A percentile compares a stretch with the other conserved stretches of the same genome.
These are phyloP conservation scores for Sordariomycetes sp. DNA, from an alignment of 2,329 filamentous ascomycete genomes.

Conservation along the genomic window DNA sequence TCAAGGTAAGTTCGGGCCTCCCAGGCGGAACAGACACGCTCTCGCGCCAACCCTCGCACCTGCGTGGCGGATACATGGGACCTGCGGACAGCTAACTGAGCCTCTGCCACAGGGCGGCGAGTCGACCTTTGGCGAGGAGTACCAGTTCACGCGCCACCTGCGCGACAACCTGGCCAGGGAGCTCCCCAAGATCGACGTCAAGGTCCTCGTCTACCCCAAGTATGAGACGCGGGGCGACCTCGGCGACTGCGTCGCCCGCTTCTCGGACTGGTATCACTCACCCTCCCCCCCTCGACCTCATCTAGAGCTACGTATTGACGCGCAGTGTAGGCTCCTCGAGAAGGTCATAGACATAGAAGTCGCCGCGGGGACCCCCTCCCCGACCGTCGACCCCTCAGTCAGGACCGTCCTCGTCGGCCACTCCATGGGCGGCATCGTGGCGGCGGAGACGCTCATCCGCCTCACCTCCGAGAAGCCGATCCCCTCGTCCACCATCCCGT, in stretches of 20 bases:
- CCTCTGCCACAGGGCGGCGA: constrained; percentile 51
- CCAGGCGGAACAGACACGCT: neutral
- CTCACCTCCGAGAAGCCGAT: constrained; percentile 49
- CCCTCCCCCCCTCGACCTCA: constrained; percentile 7
- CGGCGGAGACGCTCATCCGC: constrained; percentile 73
- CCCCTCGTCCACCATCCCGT: constrained; percentile 20
- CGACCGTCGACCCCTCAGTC: constrained; percentile 78
- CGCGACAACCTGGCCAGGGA: constrained; percentile 50
- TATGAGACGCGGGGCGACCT: constrained; percentile 77
- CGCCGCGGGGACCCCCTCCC: constrained; percentile 64
- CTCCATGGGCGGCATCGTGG: constrained; percentile 89
- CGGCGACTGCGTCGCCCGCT: constrained; percentile 56
- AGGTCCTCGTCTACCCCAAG: constrained; percentile 62
- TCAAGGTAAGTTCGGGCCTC: constrained; percentile 49
- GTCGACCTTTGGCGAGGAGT: constrained; percentile 58
- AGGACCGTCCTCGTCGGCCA: constrained; percentile 76
- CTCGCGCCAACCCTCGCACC: neutral
- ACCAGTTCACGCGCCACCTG: constrained; percentile 62
- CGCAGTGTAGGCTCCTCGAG: constrained; percentile 61
- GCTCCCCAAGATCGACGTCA: constrained; percentile 59
- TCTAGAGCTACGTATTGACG: neutral
- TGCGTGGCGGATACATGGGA: neutral
- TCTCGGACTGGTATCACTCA: constrained; percentile 73
- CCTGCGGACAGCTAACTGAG: neutral
- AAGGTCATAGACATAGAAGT: constrained; percentile 94